Evolutionary conservation across 2,329 filamentous ascomycete genomes (phyloP).

Genomic region (Clathrospora elynae): DNA sequence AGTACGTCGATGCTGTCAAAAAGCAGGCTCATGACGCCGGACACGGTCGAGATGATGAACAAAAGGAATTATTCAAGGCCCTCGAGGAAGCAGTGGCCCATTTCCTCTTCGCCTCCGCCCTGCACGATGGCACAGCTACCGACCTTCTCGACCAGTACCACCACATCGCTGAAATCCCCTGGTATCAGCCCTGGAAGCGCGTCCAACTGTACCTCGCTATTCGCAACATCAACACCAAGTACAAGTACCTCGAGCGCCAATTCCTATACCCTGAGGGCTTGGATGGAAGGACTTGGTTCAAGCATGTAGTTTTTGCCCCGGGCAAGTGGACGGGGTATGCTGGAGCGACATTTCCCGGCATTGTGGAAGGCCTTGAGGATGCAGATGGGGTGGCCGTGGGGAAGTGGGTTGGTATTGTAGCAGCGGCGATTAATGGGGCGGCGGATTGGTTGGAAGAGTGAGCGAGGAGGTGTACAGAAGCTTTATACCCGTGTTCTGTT

Average conservation of each 20-base stretch:
- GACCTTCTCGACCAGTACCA: constrained; percentile 55
- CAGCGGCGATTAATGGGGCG: constrained; percentile 43
- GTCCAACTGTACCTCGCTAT: constrained; percentile 68
- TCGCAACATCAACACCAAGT: constrained; percentile 73
- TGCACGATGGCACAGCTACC: constrained; percentile 59
- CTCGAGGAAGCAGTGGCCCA: constrained; percentile 57
- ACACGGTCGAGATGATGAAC: constrained; percentile 15
- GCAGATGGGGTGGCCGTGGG: constrained; percentile 46
- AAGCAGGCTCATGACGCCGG: constrained; percentile 31
- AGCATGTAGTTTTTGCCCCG: constrained; percentile 91
- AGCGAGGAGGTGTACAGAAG: background rate
- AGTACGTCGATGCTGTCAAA: constrained; percentile 52
- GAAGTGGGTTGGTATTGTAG: constrained; percentile 53
- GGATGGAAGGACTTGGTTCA: constrained; percentile 85
- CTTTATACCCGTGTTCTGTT: background rate
- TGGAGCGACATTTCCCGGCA: constrained; percentile 69
- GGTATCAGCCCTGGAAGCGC: constrained; percentile 77
- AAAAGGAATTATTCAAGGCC: constrained; percentile 50
- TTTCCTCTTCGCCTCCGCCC: constrained; percentile 55
- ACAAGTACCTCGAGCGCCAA: constrained; percentile 80
- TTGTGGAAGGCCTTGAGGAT: constrained; percentile 66
- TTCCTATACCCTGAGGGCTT: constrained; percentile 79
- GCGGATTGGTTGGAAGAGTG: constrained; percentile 39
- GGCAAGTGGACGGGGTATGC: constrained; percentile 91
- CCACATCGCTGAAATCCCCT: constrained; percentile 63